Conservation (phyloP, 192 early-diverging fungal species). For the Dissophora globulifera region DNA sequence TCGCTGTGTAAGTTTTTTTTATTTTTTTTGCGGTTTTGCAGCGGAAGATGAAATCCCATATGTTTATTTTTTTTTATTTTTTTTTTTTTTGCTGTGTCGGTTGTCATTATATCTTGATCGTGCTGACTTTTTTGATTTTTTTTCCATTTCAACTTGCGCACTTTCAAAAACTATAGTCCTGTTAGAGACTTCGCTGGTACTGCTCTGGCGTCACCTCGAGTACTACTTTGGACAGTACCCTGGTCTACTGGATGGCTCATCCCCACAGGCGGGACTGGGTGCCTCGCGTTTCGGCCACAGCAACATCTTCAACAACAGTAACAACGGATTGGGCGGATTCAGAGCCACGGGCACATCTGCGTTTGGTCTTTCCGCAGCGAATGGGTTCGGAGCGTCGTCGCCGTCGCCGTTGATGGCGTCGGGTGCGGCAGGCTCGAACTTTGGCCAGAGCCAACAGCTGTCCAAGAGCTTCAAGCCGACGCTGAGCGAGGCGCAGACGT, state of each 20-base stretch:
- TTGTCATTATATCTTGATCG: slow-evolving; percentile 6
- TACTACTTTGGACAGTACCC: slow-evolving; percentile 61
- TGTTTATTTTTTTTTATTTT: no score
- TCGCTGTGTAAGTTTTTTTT: slow-evolving; percentile 55
- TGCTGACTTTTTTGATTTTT: slow-evolving; percentile 6
- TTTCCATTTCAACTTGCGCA: neutral
- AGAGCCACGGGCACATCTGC: slow-evolving; percentile 1
- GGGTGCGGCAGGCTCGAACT: slow-evolving; percentile 3
- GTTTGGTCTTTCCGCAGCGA: slow-evolving; percentile 4
- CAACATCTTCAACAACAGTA: no score
- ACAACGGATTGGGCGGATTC: slow-evolving; percentile 7
- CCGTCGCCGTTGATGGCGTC: no score
- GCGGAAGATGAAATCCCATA: neutral
- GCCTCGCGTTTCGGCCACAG: slow-evolving; percentile 38
- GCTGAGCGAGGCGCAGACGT: slow-evolving; percentile 30
- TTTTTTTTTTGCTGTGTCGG: neutral
- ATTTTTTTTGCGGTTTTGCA: no score
- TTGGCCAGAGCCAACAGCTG: slow-evolving; percentile 28
- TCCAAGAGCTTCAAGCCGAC: slow-evolving; percentile 54
- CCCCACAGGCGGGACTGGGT: slow-evolving; percentile 20
- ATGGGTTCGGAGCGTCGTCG: slow-evolving; percentile 8
- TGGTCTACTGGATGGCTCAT: slow-evolving; percentile 25
- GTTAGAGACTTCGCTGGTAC: slow-evolving; percentile 68
- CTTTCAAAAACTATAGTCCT: no score
- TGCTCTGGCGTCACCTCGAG: slow-evolving; percentile 81